Evolutionary conservation across 2,329 filamentous ascomycete species (phyloP), one percentile per base, ranked within the genome.

Genomic region (Fusarium decemcellulare): DNA sequence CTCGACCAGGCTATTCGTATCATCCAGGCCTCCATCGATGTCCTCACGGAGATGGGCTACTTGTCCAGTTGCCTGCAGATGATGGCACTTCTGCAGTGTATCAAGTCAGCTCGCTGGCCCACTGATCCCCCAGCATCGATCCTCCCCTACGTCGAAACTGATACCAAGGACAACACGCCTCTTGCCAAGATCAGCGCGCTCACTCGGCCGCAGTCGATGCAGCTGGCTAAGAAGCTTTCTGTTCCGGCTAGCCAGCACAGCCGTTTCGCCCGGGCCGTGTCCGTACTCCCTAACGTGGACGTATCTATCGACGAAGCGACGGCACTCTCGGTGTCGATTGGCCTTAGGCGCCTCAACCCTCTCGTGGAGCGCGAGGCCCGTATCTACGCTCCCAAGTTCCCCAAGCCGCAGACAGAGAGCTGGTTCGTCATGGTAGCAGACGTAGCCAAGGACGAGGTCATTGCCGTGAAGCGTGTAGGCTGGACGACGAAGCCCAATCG

Each of bases 1-100:
- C 87, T 99, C 1, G 96, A 99, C 79, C 96, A 99, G 79, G 93
- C 94, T 7, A 96, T 99, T 63, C 96, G 96, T 88, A 96, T 99
- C 78, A 91, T 98, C 36, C 96, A 99, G 80, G 97, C 96, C 1
- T 93, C 92, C 7, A 95, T 99, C 74, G 97, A 99, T 77, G 92
- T 98, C 10, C 87, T 98, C 62, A 93, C 95, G 1, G 97, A 99
- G 79, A 81, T 97, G n/a, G 93, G 93, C 11, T 91, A 92, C 76
- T 82, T 94, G 6, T 92, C 91, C 18, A 94, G 92, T 61, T 94
- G 91, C 70, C 85, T 91, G 46, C 88, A 90, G 81, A 95, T 98
- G 90, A 93, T 98, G 67, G 89, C 86, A 15, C 85, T 99, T 1
- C 87, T 99, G 30, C 94, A 98, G 80, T 94, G 91, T 76, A 92